phyloP scores from a whole-genome alignment of 345 rosid genomes.

The Hypericum androsaemum region DNA sequence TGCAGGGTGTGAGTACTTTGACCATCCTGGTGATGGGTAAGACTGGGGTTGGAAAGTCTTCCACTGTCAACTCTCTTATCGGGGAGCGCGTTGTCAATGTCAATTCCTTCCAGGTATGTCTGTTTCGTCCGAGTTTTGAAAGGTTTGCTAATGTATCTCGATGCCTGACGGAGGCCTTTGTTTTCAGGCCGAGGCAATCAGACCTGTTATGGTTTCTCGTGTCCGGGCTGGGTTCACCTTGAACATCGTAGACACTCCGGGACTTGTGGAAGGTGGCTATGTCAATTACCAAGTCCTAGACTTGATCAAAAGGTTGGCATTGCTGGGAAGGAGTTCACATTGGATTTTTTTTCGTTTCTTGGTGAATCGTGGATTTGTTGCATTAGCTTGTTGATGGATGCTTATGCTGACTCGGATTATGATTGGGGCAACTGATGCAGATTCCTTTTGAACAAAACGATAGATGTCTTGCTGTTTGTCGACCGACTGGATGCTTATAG shows the following conservation, averaged over 20 bases:
- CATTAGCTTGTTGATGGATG: background rate
- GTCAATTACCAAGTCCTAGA: slow-evolving; percentile 68
- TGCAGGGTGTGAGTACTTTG: slow-evolving; percentile 53
- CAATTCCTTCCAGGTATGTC: slow-evolving; percentile 56
- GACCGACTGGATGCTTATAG: slow-evolving; percentile 80
- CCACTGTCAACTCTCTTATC: slow-evolving; percentile 69
- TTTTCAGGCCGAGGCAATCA: slow-evolving; percentile 47
- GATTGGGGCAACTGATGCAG: slow-evolving; percentile 23
- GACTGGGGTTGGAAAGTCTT: slow-evolving; percentile 88
- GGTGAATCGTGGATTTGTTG: background rate
- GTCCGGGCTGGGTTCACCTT: slow-evolving; percentile 61
- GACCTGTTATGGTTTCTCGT: slow-evolving; percentile 77
- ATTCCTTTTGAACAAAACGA: slow-evolving; percentile 60
- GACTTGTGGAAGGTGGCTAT: slow-evolving; percentile 80
- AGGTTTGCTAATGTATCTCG: slow-evolving; percentile 4
- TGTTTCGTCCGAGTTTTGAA: slow-evolving; percentile 2
- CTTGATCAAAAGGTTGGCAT: slow-evolving; percentile 52
- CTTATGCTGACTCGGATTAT: background rate
- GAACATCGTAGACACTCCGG: slow-evolving; percentile 74
- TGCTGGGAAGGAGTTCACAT: background rate
- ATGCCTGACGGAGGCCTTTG: background rate
- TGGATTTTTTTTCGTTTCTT: background rate
- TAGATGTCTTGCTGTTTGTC: slow-evolving; percentile 63
- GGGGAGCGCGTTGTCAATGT: slow-evolving; percentile 67
- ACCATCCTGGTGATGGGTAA: slow-evolving; percentile 83